These are phyloP conservation scores for Globisporangium nodosum DNA, from an alignment of 352 stramenopile species.

Conservation along the genomic window DNA sequence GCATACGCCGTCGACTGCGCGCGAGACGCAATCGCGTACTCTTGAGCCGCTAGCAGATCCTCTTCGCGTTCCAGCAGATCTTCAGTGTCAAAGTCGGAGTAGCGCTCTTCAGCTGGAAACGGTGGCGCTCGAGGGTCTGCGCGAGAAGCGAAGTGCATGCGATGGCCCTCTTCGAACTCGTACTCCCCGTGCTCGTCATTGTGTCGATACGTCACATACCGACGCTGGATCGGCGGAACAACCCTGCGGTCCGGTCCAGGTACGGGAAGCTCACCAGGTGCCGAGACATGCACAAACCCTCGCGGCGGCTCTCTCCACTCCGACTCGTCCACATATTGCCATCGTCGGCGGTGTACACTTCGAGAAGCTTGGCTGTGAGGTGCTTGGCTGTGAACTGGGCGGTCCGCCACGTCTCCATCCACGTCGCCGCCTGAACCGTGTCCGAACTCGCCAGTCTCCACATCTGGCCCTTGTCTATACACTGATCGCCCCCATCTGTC, in stretches of 20 bases:
- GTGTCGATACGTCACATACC: background rate
- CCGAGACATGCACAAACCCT: constrained; percentile 1
- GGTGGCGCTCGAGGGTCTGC: background rate
- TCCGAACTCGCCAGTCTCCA: constrained; percentile 1
- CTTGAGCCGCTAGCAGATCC: constrained; percentile 6
- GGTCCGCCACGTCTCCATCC: background rate
- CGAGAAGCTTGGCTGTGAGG: background rate
- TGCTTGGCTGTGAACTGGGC: background rate
- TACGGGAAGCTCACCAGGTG: background rate
- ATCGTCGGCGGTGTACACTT: constrained; percentile 3
- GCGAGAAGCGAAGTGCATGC: background rate
- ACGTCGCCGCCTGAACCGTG: background rate
- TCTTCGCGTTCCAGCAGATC: constrained; percentile 12
- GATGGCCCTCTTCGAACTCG: background rate
- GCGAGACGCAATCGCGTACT: constrained; percentile 2
- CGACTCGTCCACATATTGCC: constrained; percentile 7
- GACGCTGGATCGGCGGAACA: background rate
- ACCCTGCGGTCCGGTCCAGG: background rate
- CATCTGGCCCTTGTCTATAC: constrained; percentile 4
- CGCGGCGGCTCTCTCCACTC: constrained; percentile 8
- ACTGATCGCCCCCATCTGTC: constrained; percentile 14
- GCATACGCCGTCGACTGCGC: background rate
- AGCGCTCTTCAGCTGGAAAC: constrained; percentile 3
- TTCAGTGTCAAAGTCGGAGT: constrained; percentile 6
- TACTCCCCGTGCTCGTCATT: background rate